Conservation (phyloP, 768 basidiomycete genomes). For the Lactarius psammicola region DNA sequence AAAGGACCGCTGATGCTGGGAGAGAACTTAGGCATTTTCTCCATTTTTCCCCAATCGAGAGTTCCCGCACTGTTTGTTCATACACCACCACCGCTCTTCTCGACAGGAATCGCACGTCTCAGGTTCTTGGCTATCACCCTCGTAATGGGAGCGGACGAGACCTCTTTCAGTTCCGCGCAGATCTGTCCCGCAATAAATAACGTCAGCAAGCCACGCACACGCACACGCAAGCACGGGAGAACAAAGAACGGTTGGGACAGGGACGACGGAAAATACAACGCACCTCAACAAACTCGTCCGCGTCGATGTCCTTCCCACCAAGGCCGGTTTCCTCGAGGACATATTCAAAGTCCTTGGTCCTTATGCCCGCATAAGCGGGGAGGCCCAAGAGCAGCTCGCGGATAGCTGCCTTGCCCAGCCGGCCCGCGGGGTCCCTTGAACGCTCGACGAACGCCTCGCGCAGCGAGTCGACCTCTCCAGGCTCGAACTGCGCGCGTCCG, state of each 20-base stretch:
- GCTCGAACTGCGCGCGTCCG: slow-evolving; percentile 54
- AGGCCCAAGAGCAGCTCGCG: slow-evolving; percentile 34
- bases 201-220: slow-evolving; percentile 4
- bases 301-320: slow-evolving; percentile 54
- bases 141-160: slow-evolving; percentile 46
- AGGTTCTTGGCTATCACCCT: slow-evolving; percentile 37
- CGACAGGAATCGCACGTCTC: slow-evolving; percentile 50
- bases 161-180: slow-evolving; percentile 71
- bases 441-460: slow-evolving; percentile 38
- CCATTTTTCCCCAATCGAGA: not conserved
- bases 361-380: slow-evolving; percentile 57
- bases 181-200: slow-evolving; percentile 43
- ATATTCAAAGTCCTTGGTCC: slow-evolving; percentile 64
- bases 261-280: slow-evolving; percentile 35
- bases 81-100: slow-evolving; percentile 54
- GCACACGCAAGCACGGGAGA: not conserved
- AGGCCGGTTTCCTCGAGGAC: slow-evolving; percentile 78
- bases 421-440: slow-evolving; percentile 36
- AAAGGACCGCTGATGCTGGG: not conserved
- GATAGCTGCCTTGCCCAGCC: slow-evolving; percentile 41
- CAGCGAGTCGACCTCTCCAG: slow-evolving; percentile 47
- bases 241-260: too few relatives aligned
- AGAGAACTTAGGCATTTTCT: not conserved
- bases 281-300: slow-evolving; percentile 89
- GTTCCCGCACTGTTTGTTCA: slow-evolving; percentile 26